Base-by-base conservation (phyloP, 768 basidiomycete species). In the Boletus patriciae region DNA sequence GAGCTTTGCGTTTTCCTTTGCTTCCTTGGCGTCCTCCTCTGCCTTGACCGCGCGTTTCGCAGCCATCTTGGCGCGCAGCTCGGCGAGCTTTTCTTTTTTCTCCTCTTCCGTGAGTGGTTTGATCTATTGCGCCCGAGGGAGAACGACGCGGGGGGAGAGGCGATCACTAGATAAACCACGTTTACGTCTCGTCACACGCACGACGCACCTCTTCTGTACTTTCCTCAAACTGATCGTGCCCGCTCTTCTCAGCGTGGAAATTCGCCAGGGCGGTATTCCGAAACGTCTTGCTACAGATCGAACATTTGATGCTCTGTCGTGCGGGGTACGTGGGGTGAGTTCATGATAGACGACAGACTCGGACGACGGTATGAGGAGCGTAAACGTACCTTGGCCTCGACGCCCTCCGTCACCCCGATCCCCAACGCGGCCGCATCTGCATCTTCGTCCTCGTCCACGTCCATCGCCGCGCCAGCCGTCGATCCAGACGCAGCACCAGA, bases 41-140 rank as follows among this genome's bases (percentile, higher is more conserved):
- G 86, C 81, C 72, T 93, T 93, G 49, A 67, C 73, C 1, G 86
- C 79, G 2, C 91, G 85, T 71, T 98, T 98, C 55, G 80, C 86
- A 0, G 83, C 79, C 83, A 98, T 86, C 75, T 87, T 93, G 52
- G 80, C 76, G 25, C 85, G 80, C 56, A 99, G 74, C 60, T 97
- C 96, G 0, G 74, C 84, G 0, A 98, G 79, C 66, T 86, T 92
- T 62, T 85, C 77, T 56, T 84, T 82, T 79, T 87, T 96, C 73
- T 98, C 94, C 66, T 95, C 94, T 73, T 98, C 94, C 0, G 95
- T 98, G 50, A 99, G 72, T 0, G 96, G 94, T 69, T 93, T 94
- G 72, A 98, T 85, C 92, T 93, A 54, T 21, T 19, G 2, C 6
- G 15, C 12, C 36, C 49, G 16, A 19, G n/a, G 25, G 41, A 19